Percentiles rank a stretch among this genome's conserved stretches.
phyloP scores from a whole-genome alignment of 1,284 basidiomycete genomes.

The Clitocybe nebularis region DNA sequence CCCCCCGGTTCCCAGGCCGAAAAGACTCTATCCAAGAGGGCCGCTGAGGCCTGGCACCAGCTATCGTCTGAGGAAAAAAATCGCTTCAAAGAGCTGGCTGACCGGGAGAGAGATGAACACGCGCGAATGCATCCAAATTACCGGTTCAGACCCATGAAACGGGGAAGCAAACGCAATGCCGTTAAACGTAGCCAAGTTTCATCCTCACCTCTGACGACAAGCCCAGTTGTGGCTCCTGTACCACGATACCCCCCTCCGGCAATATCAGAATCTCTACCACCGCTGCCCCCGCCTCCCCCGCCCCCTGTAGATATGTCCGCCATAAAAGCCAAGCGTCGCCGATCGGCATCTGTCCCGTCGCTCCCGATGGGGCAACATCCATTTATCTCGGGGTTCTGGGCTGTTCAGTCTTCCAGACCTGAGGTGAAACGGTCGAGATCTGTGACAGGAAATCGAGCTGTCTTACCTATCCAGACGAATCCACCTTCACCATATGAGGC shows the following conservation, averaged over 20 bases:
- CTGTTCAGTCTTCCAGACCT: conserved; percentile 9
- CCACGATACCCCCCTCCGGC: conserved; percentile 6
- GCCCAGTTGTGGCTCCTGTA: conserved; percentile 5
- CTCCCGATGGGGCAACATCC: conserved; percentile 8
- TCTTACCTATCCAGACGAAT: conserved; percentile 2
- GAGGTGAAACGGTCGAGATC: conserved; percentile 17
- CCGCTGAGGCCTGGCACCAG: conserved; percentile 55
- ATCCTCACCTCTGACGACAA: neutral
- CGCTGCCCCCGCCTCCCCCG: conserved; percentile 4
- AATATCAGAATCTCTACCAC: neutral
- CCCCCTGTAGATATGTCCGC: conserved; percentile 9
- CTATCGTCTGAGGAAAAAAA: conserved; percentile 41
- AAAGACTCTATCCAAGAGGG: conserved; percentile 55
- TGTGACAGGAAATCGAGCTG: conserved; percentile 12
- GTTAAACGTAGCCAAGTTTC: conserved; percentile 9
- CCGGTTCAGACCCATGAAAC: conserved; percentile 53
- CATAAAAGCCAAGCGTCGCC: conserved; percentile 20
- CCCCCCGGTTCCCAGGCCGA: conserved; percentile 26
- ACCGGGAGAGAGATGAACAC: conserved; percentile 51
- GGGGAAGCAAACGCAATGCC: conserved; percentile 21
- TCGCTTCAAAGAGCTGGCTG: conserved; percentile 48
- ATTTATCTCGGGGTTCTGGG: conserved; percentile 6
- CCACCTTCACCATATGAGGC: conserved; percentile 5
- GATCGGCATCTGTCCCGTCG: conserved; percentile 22
- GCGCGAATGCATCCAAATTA: conserved; percentile 53